Base-by-base conservation (phyloP, 805 yeast species). In the Ascoidea rubescens region DNA sequence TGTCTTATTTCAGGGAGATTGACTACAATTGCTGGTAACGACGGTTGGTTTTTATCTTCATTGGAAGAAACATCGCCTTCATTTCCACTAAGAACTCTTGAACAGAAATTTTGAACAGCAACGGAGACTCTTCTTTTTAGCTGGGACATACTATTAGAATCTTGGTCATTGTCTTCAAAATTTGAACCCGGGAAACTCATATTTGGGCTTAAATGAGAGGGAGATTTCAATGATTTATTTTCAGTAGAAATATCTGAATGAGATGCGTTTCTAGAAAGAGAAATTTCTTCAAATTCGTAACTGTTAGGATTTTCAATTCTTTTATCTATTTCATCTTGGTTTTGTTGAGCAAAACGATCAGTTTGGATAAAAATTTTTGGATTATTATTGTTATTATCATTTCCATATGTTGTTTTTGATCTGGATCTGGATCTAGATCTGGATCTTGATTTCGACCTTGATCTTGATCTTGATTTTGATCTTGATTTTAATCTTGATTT, bases 61-160 rank as follows among this genome's bases (percentile, higher is more conserved):
- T 50, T 48, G 10, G 44, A 31, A 37, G 31, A 47, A 21, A n/a
- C 47, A 8, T 55, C 56, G 5, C 43, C 28, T 16, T 54, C 56
- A 32, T 52, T 54, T 14, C 58, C 58, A 45, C 49, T 53, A 31
- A 55, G 56, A 42, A 55, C 49, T 33, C 58, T 31, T 5, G 51
- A 48, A n/a, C 53, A 50, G 33, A 55, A 52, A 43, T 52, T 52
- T 12, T 46, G 55, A 8, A 55, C 30, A n/a, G 55, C 58, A 2
- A 43, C 14, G n/a, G 58, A 52, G 5, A 55, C 46, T 14, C 46
- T 49, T 42, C 56, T 46, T 28, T 49, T 51, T 10, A 54, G 16
- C n/a, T 52, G 52, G 30, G 50, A 50, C 30, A 48, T 51, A 21
- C 28, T 21, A 21, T 21, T 21, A 3, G 28, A 21, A 21, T 4